phyloP scores from a whole-genome alignment of 768 basidiomycete genomes.

The Lactarius quietus region DNA sequence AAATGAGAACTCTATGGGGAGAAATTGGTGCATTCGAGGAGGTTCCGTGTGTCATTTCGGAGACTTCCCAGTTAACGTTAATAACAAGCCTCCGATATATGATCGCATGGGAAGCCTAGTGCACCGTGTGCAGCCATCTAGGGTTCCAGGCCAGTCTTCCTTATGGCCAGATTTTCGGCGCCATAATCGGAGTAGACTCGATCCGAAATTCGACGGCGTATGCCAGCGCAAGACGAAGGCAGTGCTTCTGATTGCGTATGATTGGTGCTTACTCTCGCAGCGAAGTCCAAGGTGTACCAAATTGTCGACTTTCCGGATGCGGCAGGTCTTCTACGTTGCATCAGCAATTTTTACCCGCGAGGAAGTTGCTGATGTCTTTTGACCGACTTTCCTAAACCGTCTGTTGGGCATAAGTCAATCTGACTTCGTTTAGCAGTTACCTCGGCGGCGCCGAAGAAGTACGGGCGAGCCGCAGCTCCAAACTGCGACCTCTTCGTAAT shows the following conservation, averaged over 20 bases:
- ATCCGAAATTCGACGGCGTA: slow-evolving; percentile 16
- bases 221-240: slow-evolving; percentile 1
- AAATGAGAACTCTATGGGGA: slow-evolving; percentile 5
- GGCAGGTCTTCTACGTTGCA: slow-evolving; percentile 7
- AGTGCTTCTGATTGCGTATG: slow-evolving; percentile 6
- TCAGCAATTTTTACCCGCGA: not conserved
- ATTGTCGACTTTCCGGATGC: not conserved
- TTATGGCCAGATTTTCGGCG: not conserved
- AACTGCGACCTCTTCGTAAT: slow-evolving; percentile 2
- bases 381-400: not conserved
- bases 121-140: not conserved
- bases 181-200: slow-evolving; percentile 7
- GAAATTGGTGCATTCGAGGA: slow-evolving; percentile 2
- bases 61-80: slow-evolving; percentile 12
- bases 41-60: slow-evolving; percentile 13
- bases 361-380: not conserved
- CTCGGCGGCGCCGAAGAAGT: not conserved
- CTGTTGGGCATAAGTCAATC: not conserved
- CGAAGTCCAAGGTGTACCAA: not conserved
- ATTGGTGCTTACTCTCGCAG: slow-evolving; percentile 3
- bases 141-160: not conserved
- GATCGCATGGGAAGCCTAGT: not conserved
- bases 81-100: not conserved
- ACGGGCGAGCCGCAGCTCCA: not conserved
- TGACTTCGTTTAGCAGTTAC: not conserved